Base-by-base conservation (phyloP, 1,284 basidiomycete genomes). In the Laetiporus sulphureus region DNA sequence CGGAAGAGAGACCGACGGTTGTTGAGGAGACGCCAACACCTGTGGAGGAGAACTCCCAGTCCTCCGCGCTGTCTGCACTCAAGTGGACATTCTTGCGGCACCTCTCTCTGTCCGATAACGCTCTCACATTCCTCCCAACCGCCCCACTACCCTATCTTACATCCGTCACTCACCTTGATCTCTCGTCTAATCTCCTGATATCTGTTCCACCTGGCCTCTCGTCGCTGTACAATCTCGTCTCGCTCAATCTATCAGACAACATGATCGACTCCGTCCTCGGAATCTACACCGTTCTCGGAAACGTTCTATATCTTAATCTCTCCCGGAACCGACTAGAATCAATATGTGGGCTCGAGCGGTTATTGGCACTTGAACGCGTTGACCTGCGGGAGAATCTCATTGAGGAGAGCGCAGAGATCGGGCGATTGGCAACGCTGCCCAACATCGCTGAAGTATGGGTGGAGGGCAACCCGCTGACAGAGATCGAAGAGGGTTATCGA, bases 261-360 rank as follows among this genome's bases (percentile, higher is more conserved):
- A 87, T 98, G 77, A 93, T 99, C 52, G 92, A 95, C 55, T 94
- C 93, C 5, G 86, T 97, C 13, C 75, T 94, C 3, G 90, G 88
- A 21, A 92, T 94, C 38, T 87, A 91, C 56, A 76, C 76, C 25
- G 76, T 80, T 44, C 73, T 95, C n/a, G 88, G 89, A 2, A 81
- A 84, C 48, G 71, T 94, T 30, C 69, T 82, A 16, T 71, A 72
- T 4, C 67, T 96, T 52, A 91, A 92, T 59, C 72, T 96, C 13
- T 74, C 87, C 0, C 70, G 72, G 42, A 99, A 99, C 58, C 81
- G 95, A 2, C 77, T 98, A 36, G 91, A 95, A 56, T 93, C 90
- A 18, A 77, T 99, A 39, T 93, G 91, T 50, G 95, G 95, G 3
- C 72, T 98, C 4, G 95, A 99, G 62, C 79, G 93, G 5, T 75